Evolutionary conservation across 192 early-diverging fungal genomes (phyloP).

Genomic region (Podila epicladia): DNA sequence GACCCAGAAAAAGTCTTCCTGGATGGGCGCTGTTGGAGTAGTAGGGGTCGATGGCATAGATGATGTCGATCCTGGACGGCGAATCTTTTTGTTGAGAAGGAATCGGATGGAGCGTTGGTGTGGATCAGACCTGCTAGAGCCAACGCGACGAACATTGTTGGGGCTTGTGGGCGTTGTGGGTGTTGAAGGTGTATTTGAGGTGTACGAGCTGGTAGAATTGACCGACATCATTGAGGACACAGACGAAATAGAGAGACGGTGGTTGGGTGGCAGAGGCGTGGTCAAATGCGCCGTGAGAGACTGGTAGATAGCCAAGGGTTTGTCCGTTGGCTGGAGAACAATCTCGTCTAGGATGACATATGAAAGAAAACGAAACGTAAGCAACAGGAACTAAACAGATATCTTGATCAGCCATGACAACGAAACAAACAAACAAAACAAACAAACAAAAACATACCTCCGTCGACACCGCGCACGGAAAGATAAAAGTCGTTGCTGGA

Average conservation of each 20-base stretch:
- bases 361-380: not conserved
- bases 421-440: not conserved
- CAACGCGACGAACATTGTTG: conserved; percentile 29
- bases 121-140: conserved; percentile 29
- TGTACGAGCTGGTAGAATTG: conserved; percentile 32
- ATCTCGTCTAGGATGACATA: conserved; percentile 51
- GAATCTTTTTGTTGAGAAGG: conserved; percentile 59
- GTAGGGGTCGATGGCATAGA: conserved; percentile 36
- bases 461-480: conserved; percentile 60
- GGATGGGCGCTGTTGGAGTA: conserved; percentile 29
- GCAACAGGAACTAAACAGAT: not conserved
- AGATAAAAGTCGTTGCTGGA: conserved; percentile 56
- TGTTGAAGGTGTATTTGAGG: conserved; percentile 32
- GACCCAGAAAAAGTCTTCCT: conserved; percentile 49
- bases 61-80: conserved; percentile 29
- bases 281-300: conserved; percentile 59
- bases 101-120: conserved; percentile 55
- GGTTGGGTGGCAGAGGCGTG: conserved; percentile 60
- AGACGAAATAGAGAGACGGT: conserved; percentile 51
- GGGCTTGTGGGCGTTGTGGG: conserved; percentile 27
- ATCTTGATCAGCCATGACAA: too few relatives aligned
- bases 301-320: conserved; percentile 64
- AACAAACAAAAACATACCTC: conserved; percentile 46
- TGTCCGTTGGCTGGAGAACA: conserved; percentile 59
- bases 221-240: conserved; percentile 54